Evolutionary conservation across 148 eudicot genomes (phyloP).

Genomic region (Vaccinium corymbosum): DNA sequence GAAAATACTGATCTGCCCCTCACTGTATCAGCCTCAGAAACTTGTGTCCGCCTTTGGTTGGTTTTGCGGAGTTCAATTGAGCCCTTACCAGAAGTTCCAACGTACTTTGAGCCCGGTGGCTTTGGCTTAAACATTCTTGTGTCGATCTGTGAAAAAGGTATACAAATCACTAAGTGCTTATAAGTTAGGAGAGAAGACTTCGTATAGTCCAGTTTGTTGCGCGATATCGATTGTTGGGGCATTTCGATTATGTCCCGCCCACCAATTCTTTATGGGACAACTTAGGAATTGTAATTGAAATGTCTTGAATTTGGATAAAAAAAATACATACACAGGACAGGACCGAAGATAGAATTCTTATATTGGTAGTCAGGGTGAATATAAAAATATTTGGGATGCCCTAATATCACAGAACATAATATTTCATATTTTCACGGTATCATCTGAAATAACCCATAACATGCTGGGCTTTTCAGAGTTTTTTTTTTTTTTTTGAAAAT

Average conservation of each 20-base stretch:
- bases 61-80: background rate
- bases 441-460: background rate
- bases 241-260: background rate
- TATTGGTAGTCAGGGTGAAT: background rate
- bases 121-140: constrained; percentile 4
- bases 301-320: background rate
- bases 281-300: background rate
- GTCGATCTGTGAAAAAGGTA: background rate
- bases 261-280: background rate
- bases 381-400: background rate
- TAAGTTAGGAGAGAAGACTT: background rate
- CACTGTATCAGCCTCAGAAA: background rate
- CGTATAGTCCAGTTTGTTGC: background rate
- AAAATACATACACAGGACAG: background rate
- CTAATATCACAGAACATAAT: background rate
- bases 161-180: background rate
- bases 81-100: background rate
- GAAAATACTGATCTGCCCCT: background rate
- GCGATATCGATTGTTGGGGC: background rate
- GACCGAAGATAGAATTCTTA: background rate
- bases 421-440: background rate
- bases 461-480: background rate
- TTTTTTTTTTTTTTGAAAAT: background rate
- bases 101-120: background rate
- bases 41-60: background rate